phyloP scores from a whole-genome alignment of 805 yeast genomes.

The Saturnispora halmiae region DNA sequence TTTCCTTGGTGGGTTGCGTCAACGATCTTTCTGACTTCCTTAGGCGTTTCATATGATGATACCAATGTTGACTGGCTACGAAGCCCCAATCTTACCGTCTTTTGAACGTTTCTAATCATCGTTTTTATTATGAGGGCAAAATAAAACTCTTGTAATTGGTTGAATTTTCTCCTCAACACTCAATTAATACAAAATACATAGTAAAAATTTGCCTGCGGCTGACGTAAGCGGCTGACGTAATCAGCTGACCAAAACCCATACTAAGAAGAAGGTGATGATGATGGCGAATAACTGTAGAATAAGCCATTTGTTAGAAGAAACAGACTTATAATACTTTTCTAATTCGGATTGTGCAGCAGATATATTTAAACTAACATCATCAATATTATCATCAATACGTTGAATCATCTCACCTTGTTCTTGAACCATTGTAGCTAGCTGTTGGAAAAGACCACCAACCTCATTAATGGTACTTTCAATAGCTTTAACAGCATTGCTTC shows the following conservation, averaged over 20 bases:
- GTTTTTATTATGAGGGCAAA: too few relatives aligned
- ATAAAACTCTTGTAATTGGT: background rate
- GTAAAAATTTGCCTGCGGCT: too few relatives aligned
- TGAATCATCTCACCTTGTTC: constrained; percentile 97
- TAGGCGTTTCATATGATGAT: constrained; percentile 14
- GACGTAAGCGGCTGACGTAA: too few relatives aligned
- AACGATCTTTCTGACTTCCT: constrained; percentile 15
- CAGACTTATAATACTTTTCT: constrained; percentile 77
- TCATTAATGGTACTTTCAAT: constrained; percentile 96
- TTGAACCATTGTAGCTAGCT: constrained; percentile 92
- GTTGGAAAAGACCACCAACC: constrained; percentile 89
- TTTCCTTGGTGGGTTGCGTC: constrained; percentile 27
- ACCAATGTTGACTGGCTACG: constrained; percentile 8
- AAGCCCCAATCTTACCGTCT: constrained; percentile 1
- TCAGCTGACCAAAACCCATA: constrained; percentile 72
- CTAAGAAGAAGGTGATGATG: constrained; percentile 60
- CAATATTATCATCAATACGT: constrained; percentile 90
- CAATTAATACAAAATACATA: too few relatives aligned
- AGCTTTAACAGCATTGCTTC: constrained; percentile 88
- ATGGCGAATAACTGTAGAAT: constrained; percentile 85
- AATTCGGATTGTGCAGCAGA: constrained; percentile 92
- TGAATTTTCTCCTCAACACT: background rate
- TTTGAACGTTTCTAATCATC: constrained; percentile 5
- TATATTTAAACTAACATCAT: constrained; percentile 83
- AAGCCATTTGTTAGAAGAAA: constrained; percentile 87